A percentile compares a stretch with the other conserved stretches of the same genome.
phyloP scores from a whole-genome alignment of 805 yeast genomes.

The Wickerhamomyces subpelliculosus region DNA sequence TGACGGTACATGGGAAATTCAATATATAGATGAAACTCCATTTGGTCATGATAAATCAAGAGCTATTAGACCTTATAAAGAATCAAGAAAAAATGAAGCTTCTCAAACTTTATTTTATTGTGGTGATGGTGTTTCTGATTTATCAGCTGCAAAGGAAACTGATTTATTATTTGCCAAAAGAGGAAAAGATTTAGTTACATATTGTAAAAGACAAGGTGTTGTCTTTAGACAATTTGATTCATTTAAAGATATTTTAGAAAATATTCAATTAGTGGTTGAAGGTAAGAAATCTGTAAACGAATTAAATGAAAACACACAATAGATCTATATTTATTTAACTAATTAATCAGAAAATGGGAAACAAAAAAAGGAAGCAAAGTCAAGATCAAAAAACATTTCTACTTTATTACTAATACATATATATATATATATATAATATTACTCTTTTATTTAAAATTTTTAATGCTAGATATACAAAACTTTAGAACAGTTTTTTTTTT shows the following conservation, averaged over 20 bases:
- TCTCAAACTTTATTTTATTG: slow-evolving; percentile 79
- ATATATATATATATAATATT: background rate
- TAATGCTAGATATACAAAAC: background rate
- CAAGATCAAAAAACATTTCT: too few species aligned
- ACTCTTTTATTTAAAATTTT: too few species aligned
- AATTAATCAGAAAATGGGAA: too few species aligned
- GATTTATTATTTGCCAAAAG: slow-evolving; percentile 88
- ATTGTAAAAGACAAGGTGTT: slow-evolving; percentile 71
- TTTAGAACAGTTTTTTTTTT: too few species aligned
- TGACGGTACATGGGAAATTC: slow-evolving; percentile 72
- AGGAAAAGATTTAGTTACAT: slow-evolving; percentile 84
- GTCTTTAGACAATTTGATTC: slow-evolving; percentile 80
- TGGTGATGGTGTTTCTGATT: slow-evolving; percentile 96
- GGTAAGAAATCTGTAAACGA: slow-evolving; percentile 31
- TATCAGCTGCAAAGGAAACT: slow-evolving; percentile 93
- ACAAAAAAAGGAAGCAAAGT: background rate
- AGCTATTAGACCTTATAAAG: slow-evolving; percentile 50
- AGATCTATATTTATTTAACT: too few species aligned
- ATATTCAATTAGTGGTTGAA: slow-evolving; percentile 47
- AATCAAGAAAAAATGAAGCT: slow-evolving; percentile 19
- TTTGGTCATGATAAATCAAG: slow-evolving; percentile 95
- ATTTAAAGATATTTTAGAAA: slow-evolving; percentile 66
- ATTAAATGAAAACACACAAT: slow-evolving; percentile 24
- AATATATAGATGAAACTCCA: slow-evolving; percentile 75
- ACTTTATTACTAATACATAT: background rate